Conservation (phyloP, 495 filamentous ascomycete species). For the Penicillium atrosanguineum region DNA sequence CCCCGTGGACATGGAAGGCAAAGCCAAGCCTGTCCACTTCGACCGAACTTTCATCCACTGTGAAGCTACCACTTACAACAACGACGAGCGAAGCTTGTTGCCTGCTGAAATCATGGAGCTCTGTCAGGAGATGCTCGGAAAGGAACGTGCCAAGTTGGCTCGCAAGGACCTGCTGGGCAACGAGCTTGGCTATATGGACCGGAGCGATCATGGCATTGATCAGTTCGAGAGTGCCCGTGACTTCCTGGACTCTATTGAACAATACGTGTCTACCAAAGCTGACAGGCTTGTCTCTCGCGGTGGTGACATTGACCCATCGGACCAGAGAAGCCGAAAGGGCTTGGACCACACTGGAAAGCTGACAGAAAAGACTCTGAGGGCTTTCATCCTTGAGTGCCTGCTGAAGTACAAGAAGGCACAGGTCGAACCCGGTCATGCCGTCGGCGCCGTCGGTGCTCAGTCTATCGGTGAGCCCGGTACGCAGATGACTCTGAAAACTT, state of each 20-base stretch:
- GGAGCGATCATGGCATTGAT: constrained; percentile 67
- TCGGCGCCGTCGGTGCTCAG: constrained; percentile 96
- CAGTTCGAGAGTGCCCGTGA: constrained; percentile 80
- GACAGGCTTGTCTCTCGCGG: constrained; percentile 46
- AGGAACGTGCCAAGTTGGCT: constrained; percentile 61
- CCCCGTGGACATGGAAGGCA: constrained; percentile 96
- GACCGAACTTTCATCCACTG: constrained; percentile 88
- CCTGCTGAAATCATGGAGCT: constrained; percentile 70
- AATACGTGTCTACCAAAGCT: constrained; percentile 62
- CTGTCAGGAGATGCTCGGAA: constrained; percentile 60
- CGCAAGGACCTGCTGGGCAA: constrained; percentile 54
- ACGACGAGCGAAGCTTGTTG: constrained; percentile 65
- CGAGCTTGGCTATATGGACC: constrained; percentile 60
- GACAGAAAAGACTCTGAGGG: constrained; percentile 64
- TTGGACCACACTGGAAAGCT: constrained; percentile 78
- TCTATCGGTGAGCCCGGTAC: constrained; percentile 98
- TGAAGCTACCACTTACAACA: constrained; percentile 72
- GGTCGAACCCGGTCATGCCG: constrained; percentile 91
- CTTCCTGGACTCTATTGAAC: constrained; percentile 74
- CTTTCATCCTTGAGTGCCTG: constrained; percentile 80
- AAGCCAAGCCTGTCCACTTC: constrained; percentile 89
- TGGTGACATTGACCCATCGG: constrained; percentile 38
- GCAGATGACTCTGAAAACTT: constrained; percentile 99
- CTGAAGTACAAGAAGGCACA: constrained; percentile 85
- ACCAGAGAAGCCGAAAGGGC: constrained; percentile 37